A percentile compares a stretch with the other conserved stretches of the same genome.
Evolutionary conservation across 2,329 filamentous ascomycete species (phyloP).

Genomic region (Talaromyces sp.): DNA sequence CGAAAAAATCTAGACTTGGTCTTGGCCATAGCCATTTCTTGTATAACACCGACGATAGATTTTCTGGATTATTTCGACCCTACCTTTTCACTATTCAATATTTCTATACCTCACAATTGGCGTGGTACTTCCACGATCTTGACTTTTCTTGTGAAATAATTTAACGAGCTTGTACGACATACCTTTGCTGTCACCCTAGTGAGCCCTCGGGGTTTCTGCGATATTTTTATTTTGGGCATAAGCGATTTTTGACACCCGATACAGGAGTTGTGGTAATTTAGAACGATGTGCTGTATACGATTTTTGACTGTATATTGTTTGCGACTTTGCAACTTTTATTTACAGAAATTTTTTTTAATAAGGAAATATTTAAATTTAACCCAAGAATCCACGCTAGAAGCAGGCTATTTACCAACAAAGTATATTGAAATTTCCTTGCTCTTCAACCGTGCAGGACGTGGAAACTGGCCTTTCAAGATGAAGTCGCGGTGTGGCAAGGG

Average conservation of each 20-base stretch:
- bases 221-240: neutral
- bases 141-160: neutral
- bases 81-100: neutral
- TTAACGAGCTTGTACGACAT: neutral
- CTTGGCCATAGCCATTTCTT: neutral
- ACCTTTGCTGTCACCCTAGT: neutral
- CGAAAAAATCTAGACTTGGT: neutral
- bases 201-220: neutral
- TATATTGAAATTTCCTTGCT: neutral
- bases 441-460: neutral
- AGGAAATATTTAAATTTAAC: neutral
- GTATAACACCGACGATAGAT: neutral
- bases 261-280: neutral
- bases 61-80: neutral
- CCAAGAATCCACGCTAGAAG: neutral
- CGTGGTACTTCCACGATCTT: neutral
- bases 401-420: neutral
- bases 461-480: neutral
- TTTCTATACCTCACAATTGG: neutral
- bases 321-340: neutral
- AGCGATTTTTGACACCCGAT: neutral
- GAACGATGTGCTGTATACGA: neutral
- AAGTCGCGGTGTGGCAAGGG: neutral
- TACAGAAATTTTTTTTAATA: neutral
- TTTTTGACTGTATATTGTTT: neutral